A percentile compares a stretch with the other conserved stretches of the same genome.
Conservation (phyloP, 371 early-diverging fungal genomes). For the Mortierella sp. region DNA sequence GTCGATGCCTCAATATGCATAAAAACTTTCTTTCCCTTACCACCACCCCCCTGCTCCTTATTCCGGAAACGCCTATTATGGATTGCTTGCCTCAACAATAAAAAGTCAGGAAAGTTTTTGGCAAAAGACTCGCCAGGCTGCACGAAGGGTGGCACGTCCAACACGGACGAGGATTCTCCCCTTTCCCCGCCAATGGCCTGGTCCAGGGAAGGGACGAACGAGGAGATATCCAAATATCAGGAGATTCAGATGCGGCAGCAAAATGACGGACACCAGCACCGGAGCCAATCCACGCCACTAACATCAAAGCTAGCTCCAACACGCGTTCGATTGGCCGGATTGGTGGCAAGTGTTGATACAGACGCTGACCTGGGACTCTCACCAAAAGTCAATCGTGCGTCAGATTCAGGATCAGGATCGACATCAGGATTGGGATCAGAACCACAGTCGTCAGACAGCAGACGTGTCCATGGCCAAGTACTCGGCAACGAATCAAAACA, state of each 20-base stretch:
- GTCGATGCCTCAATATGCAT: no score
- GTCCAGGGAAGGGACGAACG: conserved; percentile 48
- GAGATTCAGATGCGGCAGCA: conserved; percentile 36
- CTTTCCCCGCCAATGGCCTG: conserved; percentile 47
- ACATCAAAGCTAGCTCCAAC: neutral
- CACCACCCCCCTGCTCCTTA: no score
- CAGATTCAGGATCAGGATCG: no score
- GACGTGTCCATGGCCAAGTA: no score
- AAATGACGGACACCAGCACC: conserved; percentile 29
- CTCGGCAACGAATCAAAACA: no score
- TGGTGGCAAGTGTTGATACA: conserved; percentile 2
- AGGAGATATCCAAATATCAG: conserved; percentile 46
- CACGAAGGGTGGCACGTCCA: conserved; percentile 17
- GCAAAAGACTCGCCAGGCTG: conserved; percentile 10
- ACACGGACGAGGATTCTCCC: conserved; percentile 32
- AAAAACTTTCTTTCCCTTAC: no score
- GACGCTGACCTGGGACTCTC: neutral
- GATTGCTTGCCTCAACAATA: neutral
- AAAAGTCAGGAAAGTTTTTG: conserved; percentile 7
- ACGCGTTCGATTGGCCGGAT: neutral
- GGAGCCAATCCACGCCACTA: conserved; percentile 7
- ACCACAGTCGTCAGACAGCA: no score
- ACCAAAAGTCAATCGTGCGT: neutral
- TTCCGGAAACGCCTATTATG: neutral
- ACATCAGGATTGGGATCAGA: no score